A percentile compares a stretch with the other conserved stretches of the same genome.
Conservation (phyloP, 164 flowering plant genomes). For the Dillenia turbinata region DNA sequence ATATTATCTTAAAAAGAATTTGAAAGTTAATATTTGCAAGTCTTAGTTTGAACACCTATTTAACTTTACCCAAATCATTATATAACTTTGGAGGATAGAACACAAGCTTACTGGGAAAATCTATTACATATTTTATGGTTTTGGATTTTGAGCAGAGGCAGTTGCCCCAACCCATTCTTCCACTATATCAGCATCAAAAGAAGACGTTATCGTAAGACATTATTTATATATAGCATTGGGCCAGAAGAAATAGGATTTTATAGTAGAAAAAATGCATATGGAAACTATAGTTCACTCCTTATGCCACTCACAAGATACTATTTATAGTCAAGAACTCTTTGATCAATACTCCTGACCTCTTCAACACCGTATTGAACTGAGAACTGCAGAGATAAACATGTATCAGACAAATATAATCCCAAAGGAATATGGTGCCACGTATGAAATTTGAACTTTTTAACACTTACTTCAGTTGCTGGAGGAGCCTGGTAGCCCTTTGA, state of each 20-base stretch:
- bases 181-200: too few species aligned
- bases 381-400: conserved; percentile 26
- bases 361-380: conserved; percentile 33
- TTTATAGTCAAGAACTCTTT: conserved; percentile 53
- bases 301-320: too few species aligned
- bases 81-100: too few species aligned
- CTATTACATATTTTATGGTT: too few species aligned
- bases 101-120: too few species aligned
- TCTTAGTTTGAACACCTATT: too few species aligned
- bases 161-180: too few species aligned
- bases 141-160: too few species aligned
- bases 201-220: background rate
- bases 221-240: background rate
- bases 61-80: too few species aligned
- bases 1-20: too few species aligned
- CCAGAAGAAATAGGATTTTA: background rate
- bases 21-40: too few species aligned
- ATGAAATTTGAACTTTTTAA: background rate
- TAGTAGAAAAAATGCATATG: background rate
- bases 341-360: conserved; percentile 38
- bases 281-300: background rate
- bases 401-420: background rate
- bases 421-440: background rate
- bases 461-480: conserved; percentile 46
- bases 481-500: conserved; percentile 34